Conservation (phyloP, 2,329 filamentous ascomycete species). For the Tolypocladium capitatum region DNA sequence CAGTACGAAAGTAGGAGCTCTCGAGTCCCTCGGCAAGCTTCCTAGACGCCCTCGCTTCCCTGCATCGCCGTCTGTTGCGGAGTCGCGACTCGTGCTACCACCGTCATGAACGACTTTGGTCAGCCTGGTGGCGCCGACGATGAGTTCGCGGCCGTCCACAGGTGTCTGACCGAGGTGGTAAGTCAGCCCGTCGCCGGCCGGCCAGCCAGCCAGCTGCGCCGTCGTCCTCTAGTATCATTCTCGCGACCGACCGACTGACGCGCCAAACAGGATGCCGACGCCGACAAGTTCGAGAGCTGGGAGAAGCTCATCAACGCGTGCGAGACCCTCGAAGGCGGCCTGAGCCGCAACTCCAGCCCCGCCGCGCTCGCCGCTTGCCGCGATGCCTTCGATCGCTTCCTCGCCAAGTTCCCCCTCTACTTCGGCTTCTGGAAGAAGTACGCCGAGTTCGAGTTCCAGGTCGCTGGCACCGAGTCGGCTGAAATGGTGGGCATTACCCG, state of each 20-base stretch:
- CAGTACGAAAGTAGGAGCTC: not conserved
- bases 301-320: constrained; percentile 78
- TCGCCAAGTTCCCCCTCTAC: constrained; percentile 85
- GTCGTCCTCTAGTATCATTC: not conserved
- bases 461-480: constrained; percentile 89
- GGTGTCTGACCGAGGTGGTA: constrained; percentile 67
- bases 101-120: constrained; percentile 54
- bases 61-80: not conserved
- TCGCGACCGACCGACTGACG: not conserved
- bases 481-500: constrained; percentile 61
- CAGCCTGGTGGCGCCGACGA: constrained; percentile 63
- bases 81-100: constrained; percentile 1
- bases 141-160: constrained; percentile 70
- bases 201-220: not conserved
- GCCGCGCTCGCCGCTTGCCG: constrained; percentile 80
- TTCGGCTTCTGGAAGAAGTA: constrained; percentile 99
- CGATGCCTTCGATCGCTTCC: constrained; percentile 81
- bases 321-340: constrained; percentile 76
- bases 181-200: constrained; percentile 4
- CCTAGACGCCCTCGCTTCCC: not conserved
- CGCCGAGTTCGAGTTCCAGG: constrained; percentile 92
- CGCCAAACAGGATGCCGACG: constrained; percentile 43
- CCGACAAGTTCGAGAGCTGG: constrained; percentile 91
- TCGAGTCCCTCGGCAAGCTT: not conserved
- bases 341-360: constrained; percentile 93